Base-by-base conservation (phyloP, 1,284 basidiomycete genomes). In the Microstroma glucosiphilum region DNA sequence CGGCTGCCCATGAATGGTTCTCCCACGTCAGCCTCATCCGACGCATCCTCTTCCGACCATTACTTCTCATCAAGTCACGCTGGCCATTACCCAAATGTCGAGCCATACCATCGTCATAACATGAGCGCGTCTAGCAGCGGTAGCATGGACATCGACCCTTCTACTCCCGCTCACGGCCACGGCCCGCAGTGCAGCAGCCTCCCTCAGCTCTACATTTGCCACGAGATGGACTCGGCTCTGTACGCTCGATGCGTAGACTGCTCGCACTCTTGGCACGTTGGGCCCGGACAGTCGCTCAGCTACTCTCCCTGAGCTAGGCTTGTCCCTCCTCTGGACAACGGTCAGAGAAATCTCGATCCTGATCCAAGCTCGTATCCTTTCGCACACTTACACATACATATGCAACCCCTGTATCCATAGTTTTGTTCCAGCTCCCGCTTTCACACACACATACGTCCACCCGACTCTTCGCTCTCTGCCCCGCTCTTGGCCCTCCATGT, bases 141-240 rank as follows among this genome's bases (percentile, higher is more conserved):
- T 6, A 54, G 25, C 21, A 54, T 54, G 51, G 51, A 54, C 51
- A 2, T 17, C 51, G 51, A 54, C 51, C 51, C 51, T 25, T 23
- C 51, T 13, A 19, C 51, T 26, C 26, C 51, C 21, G 13, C 21
- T 13, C 2, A 21, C 13, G 21, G 7, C 2, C 21, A 25, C 21
- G 21, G 51, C 17, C 51, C 51, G n/a, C 51, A 54, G 8, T 54
- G 51, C 51, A 26, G 17, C 21, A 25, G 51, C 19, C 15, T 54
- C 6, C 51, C 51, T 54, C 51, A 54, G 51, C 51, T 54, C 21
- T 54, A 54, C 51, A 25, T 54, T 21, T 54, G 21, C 25, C 51
- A 26, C 51, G 51, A 26, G 13, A 15, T 23, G 13, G 51, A 25
- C 13, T 54, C 21, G 21, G 15, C 51, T 6, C 51, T 54, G 13